Evolutionary conservation across 768 basidiomycete genomes (phyloP).

Genomic region (Agaricus subrufescens): DNA sequence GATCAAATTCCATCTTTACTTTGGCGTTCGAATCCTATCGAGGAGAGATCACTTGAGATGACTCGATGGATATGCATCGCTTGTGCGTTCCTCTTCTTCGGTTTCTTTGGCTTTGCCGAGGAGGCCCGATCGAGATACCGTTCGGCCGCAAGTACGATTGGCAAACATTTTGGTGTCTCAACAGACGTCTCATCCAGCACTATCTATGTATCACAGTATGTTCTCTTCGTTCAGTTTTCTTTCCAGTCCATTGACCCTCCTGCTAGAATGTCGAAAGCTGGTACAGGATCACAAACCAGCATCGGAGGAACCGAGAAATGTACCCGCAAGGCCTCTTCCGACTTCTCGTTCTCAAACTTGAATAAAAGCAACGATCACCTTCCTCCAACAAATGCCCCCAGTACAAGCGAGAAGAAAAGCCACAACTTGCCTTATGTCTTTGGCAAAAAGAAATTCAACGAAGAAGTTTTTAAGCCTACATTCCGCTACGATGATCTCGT

Average conservation of each 20-base stretch:
- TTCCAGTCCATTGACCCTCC: conserved; percentile 9
- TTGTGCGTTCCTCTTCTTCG: conserved; percentile 56
- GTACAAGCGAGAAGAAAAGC: neutral
- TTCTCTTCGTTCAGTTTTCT: neutral
- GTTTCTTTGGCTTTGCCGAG: conserved; percentile 61
- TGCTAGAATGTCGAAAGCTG: conserved; percentile 3
- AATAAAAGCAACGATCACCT: neutral
- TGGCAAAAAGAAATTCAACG: conserved; percentile 28
- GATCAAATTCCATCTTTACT: conserved; percentile 33
- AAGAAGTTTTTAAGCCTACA: conserved; percentile 26
- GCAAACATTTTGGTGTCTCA: conserved; percentile 30
- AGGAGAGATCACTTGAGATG: conserved; percentile 30
- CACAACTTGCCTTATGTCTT: conserved; percentile 34
- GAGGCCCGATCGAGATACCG: conserved; percentile 56
- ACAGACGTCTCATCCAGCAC: conserved; percentile 17
- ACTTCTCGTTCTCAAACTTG: conserved; percentile 1
- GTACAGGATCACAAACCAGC: neutral
- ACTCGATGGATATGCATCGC: conserved; percentile 43
- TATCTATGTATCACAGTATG: conserved; percentile 23
- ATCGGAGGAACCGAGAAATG: neutral
- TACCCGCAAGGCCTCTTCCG: conserved; percentile 2
- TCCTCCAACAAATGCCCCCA: neutral
- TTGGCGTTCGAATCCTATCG: conserved; percentile 31
- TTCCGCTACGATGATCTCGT: conserved; percentile 31
- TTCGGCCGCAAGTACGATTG: conserved; percentile 30